phyloP scores from a whole-genome alignment of 2,329 filamentous ascomycete genomes.

The Rutstroemia sp. region DNA sequence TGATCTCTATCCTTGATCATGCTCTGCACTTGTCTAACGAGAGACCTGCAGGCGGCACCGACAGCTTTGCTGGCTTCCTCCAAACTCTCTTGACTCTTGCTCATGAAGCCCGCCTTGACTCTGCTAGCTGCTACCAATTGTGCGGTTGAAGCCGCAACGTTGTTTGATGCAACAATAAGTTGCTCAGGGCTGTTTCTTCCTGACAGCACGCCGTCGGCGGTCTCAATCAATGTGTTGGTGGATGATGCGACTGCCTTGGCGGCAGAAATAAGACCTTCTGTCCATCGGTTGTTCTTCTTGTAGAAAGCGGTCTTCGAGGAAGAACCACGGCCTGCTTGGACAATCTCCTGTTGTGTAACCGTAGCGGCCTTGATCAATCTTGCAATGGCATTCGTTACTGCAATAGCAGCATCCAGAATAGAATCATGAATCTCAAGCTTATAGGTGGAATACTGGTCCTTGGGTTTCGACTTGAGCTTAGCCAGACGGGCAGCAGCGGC shows the following conservation, averaged over 20 bases:
- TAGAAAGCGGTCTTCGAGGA: constrained; percentile 91
- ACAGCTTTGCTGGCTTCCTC: constrained; percentile 92
- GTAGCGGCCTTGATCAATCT: constrained; percentile 93
- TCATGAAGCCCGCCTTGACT: constrained; percentile 98
- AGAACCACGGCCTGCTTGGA: constrained; percentile 81
- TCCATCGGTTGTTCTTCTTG: constrained; percentile 99
- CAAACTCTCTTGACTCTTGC: constrained; percentile 86
- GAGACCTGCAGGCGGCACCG: constrained; percentile 73
- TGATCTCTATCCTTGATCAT: constrained; percentile 84
- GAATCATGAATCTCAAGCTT: constrained; percentile 94
- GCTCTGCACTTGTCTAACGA: constrained; percentile 88
- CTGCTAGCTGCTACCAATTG: constrained; percentile 92
- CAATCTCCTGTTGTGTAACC: constrained; percentile 90
- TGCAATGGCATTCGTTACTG: constrained; percentile 89
- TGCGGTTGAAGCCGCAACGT: constrained; percentile 91
- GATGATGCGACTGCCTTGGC: constrained; percentile 92
- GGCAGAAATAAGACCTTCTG: constrained; percentile 91
- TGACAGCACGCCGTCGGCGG: constrained; percentile 88
- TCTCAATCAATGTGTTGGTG: constrained; percentile 96
- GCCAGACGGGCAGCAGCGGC: constrained; percentile 82
- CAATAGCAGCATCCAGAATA: constrained; percentile 86
- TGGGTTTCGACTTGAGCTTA: constrained; percentile 93
- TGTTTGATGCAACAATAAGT: constrained; percentile 94
- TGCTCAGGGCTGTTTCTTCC: constrained; percentile 92
- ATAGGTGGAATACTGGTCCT: constrained; percentile 91